These are phyloP conservation scores for Asclepias syriaca DNA, from an alignment of 257 asterid genomes.

Conservation along the genomic window DNA sequence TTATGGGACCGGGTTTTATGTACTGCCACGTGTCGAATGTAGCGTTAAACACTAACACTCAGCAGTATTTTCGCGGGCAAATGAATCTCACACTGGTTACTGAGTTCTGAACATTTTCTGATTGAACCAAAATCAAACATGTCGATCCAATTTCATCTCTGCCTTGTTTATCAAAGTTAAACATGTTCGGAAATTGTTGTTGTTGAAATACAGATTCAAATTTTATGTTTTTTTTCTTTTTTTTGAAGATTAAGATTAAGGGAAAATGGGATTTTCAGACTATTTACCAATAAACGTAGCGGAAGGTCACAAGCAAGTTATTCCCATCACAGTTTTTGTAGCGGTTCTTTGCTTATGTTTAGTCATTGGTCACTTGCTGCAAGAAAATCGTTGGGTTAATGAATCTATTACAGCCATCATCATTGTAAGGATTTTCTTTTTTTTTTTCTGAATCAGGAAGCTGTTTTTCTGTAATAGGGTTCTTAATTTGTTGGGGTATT, in stretches of 20 bases:
- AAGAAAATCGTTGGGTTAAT: slow-evolving; percentile 44
- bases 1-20: not conserved
- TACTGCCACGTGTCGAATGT: slow-evolving; percentile 7
- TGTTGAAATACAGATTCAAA: not conserved
- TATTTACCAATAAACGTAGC: not conserved
- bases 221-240: not conserved
- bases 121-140: not conserved
- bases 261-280: slow-evolving; percentile 10
- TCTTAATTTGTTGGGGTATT: not conserved
- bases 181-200: not conserved
- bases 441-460: not conserved
- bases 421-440: slow-evolving; percentile 13
- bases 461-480: not conserved
- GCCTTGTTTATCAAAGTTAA: not conserved
- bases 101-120: not conserved
- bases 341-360: slow-evolving; percentile 41
- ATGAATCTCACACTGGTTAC: not conserved
- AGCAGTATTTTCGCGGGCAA: not conserved
- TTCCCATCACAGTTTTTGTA: slow-evolving; percentile 34
- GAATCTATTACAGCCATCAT: slow-evolving; percentile 46
- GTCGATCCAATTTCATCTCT: not conserved
- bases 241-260: not conserved
- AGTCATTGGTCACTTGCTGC: slow-evolving; percentile 36
- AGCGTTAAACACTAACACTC: not conserved
- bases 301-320: slow-evolving; percentile 24